Evolutionary conservation across 83 land plant genomes (phyloP).

Genomic region (Isoetes engelmannii): DNA sequence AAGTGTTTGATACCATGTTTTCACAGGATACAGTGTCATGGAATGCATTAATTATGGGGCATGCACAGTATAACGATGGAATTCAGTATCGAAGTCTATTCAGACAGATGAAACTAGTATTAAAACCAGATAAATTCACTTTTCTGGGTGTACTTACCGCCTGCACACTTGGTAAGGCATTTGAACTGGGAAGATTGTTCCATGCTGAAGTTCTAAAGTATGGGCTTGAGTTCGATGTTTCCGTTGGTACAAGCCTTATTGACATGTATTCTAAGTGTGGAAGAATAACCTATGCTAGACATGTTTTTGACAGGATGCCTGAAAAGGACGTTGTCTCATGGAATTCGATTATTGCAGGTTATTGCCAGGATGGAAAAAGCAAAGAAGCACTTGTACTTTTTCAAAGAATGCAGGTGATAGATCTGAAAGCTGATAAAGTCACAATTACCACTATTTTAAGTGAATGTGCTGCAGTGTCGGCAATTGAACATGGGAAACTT

Average conservation of each 20-base stretch:
- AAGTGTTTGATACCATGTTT: not conserved
- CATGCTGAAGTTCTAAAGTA: slow-evolving; percentile 14
- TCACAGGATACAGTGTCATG: slow-evolving; percentile 3
- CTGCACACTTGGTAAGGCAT: slow-evolving; percentile 5
- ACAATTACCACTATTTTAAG: not conserved
- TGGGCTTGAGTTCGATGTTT: slow-evolving; percentile 11
- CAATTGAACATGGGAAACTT: not conserved
- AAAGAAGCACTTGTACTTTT: not conserved
- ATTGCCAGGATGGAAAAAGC: not conserved
- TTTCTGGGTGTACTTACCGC: slow-evolving; percentile 16
- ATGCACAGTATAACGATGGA: slow-evolving; percentile 9
- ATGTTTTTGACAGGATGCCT: not conserved
- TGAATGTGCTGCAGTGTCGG: not conserved
- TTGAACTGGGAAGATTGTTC: not conserved
- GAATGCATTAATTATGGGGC: slow-evolving; percentile 15
- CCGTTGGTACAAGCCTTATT: not conserved
- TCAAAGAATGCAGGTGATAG: not conserved
- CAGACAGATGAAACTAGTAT: slow-evolving; percentile 5
- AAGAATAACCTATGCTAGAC: not conserved
- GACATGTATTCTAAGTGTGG: slow-evolving; percentile 1
- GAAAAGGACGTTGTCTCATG: not conserved
- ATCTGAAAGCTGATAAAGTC: not conserved
- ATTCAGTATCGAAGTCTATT: not conserved
- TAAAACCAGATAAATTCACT: slow-evolving; percentile 13
- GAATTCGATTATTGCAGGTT: not conserved